Conservation (phyloP, 345 rosid genomes). For the Noccaea caerulescens region DNA sequence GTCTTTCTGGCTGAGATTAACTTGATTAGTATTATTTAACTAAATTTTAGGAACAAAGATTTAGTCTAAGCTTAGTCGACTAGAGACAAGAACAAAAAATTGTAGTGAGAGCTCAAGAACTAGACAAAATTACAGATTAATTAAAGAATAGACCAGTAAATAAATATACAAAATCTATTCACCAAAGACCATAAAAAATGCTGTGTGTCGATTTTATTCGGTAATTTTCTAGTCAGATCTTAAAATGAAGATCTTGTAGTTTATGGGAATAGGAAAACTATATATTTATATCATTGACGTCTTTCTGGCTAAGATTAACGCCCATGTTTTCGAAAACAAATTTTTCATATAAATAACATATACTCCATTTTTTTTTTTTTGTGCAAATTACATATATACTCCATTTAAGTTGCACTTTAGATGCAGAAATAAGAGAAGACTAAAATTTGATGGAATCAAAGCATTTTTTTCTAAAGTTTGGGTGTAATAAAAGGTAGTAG, state of each 20-base stretch:
- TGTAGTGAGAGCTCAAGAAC: conserved; percentile 5
- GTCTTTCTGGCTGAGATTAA: background rate
- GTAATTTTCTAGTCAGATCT: background rate
- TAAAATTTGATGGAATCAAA: no score
- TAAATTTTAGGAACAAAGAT: background rate
- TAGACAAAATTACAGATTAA: background rate
- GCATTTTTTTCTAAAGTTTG: no score
- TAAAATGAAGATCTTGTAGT: conserved; percentile 5
- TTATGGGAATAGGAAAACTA: background rate
- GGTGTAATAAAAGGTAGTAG: no score
- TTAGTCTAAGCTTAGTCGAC: conserved; percentile 6
- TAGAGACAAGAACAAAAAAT: background rate
- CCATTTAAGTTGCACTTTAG: no score
- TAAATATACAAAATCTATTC: background rate
- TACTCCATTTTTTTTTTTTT: no score
- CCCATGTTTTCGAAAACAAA: no score
- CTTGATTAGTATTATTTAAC: background rate
- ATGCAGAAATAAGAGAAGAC: no score
- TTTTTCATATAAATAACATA: no score
- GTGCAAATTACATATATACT: no score
- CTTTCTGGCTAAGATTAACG: background rate
- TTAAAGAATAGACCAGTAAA: conserved; percentile 19
- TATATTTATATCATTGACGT: background rate
- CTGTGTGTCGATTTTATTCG: background rate
- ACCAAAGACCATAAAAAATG: conserved; percentile 8